These are phyloP conservation scores for Pyrenopolyporus hunteri DNA, from an alignment of 495 filamentous ascomycete species.

Conservation along the genomic window DNA sequence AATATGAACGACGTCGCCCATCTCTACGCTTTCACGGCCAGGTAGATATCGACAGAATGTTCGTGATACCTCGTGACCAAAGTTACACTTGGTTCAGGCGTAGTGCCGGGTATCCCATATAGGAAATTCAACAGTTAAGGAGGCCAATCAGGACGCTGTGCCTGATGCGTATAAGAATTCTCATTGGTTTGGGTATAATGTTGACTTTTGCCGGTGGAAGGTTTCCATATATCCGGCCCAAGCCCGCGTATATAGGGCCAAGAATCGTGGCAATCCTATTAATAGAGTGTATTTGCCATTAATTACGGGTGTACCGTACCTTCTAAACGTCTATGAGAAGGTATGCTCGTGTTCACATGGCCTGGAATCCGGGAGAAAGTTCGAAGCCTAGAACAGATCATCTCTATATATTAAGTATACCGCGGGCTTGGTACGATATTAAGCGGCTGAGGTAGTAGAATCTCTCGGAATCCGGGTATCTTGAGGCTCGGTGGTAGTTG, in stretches of 20 bases:
- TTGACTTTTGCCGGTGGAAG: conserved; percentile 9
- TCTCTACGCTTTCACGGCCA: background rate
- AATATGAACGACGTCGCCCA: background rate
- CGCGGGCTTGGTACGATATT: background rate
- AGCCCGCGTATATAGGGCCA: conserved; percentile 10
- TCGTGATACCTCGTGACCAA: background rate
- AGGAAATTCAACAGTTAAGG: background rate
- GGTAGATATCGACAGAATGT: background rate
- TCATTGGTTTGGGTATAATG: conserved; percentile 10
- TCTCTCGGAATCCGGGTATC: background rate
- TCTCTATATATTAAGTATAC: background rate
- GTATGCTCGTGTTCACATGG: conserved; percentile 7
- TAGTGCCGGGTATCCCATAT: conserved; percentile 1
- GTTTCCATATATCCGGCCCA: conserved; percentile 13
- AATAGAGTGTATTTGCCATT: background rate
- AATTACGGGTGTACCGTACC: background rate
- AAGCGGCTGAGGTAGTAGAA: background rate
- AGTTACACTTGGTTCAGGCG: background rate
- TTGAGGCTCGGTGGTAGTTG: background rate
- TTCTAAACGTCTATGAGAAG: background rate
- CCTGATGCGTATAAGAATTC: background rate
- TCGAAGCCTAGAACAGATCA: background rate
- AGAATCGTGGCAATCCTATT: background rate
- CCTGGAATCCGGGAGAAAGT: background rate
- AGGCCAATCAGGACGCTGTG: background rate